These are phyloP conservation scores for Colletotrichum chrysophilum DNA, from an alignment of 2,329 filamentous ascomycete genomes.

Conservation along the genomic window DNA sequence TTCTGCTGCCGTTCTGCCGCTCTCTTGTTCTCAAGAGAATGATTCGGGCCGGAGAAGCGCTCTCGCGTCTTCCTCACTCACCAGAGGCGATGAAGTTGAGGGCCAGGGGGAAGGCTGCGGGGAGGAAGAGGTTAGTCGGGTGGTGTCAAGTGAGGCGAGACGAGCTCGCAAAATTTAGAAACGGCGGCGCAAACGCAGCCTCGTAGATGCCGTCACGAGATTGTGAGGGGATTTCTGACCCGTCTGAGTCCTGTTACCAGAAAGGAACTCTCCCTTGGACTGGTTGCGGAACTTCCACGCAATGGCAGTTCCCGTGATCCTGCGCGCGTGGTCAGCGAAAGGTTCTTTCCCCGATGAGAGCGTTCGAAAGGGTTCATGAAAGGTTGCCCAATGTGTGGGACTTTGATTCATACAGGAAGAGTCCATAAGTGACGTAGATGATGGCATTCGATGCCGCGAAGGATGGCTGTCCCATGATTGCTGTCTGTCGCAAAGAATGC, in stretches of 20 bases:
- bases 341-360: neutral
- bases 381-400: neutral
- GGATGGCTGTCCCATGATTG: constrained; percentile 75
- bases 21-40: neutral
- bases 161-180: neutral
- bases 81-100: constrained; percentile 91
- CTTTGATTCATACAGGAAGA: constrained; percentile 69
- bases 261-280: constrained; percentile 73
- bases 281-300: constrained; percentile 67
- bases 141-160: neutral
- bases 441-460: constrained; percentile 80
- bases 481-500: neutral
- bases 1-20: constrained; percentile 19
- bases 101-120: constrained; percentile 75
- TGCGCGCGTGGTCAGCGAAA: constrained; percentile 34
- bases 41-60: constrained; percentile 11
- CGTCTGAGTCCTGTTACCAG: constrained; percentile 82
- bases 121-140: constrained; percentile 29
- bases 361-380: neutral
- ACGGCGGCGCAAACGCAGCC: neutral
- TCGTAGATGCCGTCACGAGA: too few species aligned
- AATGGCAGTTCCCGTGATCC: constrained; percentile 65
- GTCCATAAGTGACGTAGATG: constrained; percentile 80
- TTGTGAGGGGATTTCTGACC: constrained; percentile 58
- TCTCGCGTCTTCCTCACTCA: constrained; percentile 65